Evolutionary conservation across 345 rosid species (phyloP), one percentile per base, ranked within the genome.

Genomic region (Arabidopsis arenosa): DNA sequence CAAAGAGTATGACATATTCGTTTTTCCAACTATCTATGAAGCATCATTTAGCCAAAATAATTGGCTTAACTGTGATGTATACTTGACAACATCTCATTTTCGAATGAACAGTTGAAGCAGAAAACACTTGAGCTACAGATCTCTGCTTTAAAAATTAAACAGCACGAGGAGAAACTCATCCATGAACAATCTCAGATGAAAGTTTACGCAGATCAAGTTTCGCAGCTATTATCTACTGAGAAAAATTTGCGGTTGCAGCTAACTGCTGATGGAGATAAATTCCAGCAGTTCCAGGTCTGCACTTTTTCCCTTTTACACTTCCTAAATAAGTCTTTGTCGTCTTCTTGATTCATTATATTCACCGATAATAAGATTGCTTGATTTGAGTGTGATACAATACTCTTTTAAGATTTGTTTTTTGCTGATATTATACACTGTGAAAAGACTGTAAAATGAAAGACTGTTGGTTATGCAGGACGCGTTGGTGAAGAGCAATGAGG

Each of bases 121-220:
- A 94, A 94, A 79, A 35, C 85, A 17, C 83, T 92, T 40, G 96
- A 94, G 84, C 91, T 90, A 77, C 90, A 94, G 82, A 80, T 94
- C 72, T 84, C 93, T 79, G 91, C 81, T 54, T 68, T 94, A 65
- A 90, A 88, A 84, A 84, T 89, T 61, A 86, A 92, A 83, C 97
- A 94, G 65, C 86, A 92, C 35, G 95, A 94, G 75, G 97, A 94
- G 85, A 92, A 89, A 78, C 68, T 86, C 65, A 73, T 79, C 73
- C 92, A 94, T 72, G 98, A 87, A 80, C 92, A 90, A 80, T 84
- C 93, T 40, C 96, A 89, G 83, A 90, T 94, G 93, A 92, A 94
- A 86, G 72, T 87, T 44, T 92, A 92, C 36, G 95, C 97, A 12
- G 98, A 89, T 68, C 97, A 92, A 84, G 92, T 92, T 43, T 86